Conservation (phyloP, 495 filamentous ascomycete species). For the Penicillium samsonianum region DNA sequence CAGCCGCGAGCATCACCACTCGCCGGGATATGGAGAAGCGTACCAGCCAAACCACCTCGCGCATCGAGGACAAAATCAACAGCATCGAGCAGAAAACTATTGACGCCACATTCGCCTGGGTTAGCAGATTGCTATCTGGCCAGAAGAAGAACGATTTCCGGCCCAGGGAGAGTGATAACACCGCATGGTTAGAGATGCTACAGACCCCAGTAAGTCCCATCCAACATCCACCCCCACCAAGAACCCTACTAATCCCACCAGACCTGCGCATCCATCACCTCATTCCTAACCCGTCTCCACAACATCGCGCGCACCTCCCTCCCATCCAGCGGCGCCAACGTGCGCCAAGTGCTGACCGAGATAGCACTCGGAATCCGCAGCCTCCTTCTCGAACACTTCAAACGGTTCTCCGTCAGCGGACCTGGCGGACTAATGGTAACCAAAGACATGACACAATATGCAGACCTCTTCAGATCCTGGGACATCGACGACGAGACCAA, state of each 20-base stretch:
- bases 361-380: slow-evolving; percentile 75
- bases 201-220: slow-evolving; percentile 65
- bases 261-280: slow-evolving; percentile 76
- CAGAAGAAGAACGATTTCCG: slow-evolving; percentile 95
- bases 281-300: slow-evolving; percentile 71
- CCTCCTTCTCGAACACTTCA: slow-evolving; percentile 88
- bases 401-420: slow-evolving; percentile 86
- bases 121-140: slow-evolving; percentile 66
- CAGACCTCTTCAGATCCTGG: slow-evolving; percentile 78
- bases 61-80: slow-evolving; percentile 87
- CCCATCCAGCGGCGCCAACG: slow-evolving; percentile 69
- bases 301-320: slow-evolving; percentile 63
- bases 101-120: slow-evolving; percentile 79
- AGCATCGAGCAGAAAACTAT: slow-evolving; percentile 82
- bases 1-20: slow-evolving; percentile 83
- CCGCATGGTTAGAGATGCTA: slow-evolving; percentile 71
- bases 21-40: slow-evolving; percentile 89
- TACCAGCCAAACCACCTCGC: slow-evolving; percentile 66
- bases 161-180: slow-evolving; percentile 79
- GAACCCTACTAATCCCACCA: slow-evolving; percentile 20
- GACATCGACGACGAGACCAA: slow-evolving; percentile 63
- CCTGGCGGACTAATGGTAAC: slow-evolving; percentile 92
- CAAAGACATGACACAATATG: slow-evolving; percentile 93
- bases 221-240: neutral
- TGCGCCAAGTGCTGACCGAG: slow-evolving; percentile 77